Conservation (phyloP, 176 grass and related monocot genomes). For the Phragmites australis region DNA sequence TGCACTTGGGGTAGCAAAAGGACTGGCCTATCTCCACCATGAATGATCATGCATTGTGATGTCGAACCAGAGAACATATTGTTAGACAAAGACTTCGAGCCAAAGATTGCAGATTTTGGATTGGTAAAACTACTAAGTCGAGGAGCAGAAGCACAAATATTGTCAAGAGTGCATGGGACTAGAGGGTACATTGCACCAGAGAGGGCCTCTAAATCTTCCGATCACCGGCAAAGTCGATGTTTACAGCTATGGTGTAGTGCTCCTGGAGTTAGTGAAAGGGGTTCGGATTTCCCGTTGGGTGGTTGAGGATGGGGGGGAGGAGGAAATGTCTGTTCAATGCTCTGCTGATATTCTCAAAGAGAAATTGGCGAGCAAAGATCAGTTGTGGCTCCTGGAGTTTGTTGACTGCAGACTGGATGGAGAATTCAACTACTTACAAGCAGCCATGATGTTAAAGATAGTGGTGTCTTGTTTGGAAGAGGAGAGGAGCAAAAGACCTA, state of each 20-base stretch:
- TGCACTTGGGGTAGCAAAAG: conserved; percentile 52
- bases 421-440: conserved; percentile 42
- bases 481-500: conserved; percentile 42
- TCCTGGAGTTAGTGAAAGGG: conserved; percentile 59
- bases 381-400: conserved; percentile 45
- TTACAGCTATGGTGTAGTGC: conserved; percentile 57
- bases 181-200: conserved; percentile 74
- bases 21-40: conserved; percentile 65
- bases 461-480: conserved; percentile 50
- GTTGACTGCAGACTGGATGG: conserved; percentile 39
- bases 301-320: conserved; percentile 16
- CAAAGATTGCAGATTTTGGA: conserved; percentile 72
- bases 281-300: conserved; percentile 36
- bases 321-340: conserved; percentile 14
- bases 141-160: background rate
- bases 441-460: conserved; percentile 36
- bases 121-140: conserved; percentile 44
- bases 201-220: conserved; percentile 58
- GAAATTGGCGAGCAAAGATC: conserved; percentile 36
- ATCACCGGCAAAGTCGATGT: conserved; percentile 58
- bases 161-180: conserved; percentile 52
- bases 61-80: conserved; percentile 66
- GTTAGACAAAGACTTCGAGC: conserved; percentile 48
- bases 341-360: conserved; percentile 22
- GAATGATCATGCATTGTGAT: conserved; percentile 75